Evolutionary conservation across 2,329 filamentous ascomycete genomes (phyloP), one percentile per base, ranked within the genome.

Genomic region (Arachnopeziza araneosa): DNA sequence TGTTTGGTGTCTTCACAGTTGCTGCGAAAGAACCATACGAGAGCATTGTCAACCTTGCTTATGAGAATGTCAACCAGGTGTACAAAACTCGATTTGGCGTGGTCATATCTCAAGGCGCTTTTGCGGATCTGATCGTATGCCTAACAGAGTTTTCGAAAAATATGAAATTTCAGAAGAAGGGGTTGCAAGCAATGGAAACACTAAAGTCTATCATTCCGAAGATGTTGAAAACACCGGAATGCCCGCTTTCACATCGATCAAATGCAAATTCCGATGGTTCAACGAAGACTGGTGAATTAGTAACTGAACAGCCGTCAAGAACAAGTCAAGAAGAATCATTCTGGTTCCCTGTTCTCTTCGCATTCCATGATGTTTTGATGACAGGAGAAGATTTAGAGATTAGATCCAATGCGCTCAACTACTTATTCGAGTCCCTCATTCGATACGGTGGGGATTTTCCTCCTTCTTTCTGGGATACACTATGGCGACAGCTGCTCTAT

Each of bases 131-230:
- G 26, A 89, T 99, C 62, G 91, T 99, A 56, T 99, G 95, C 71
- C 78, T 99, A 64, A 99, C 96, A 0, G 92, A 98, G 73, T 99
- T 99, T 73, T 97, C 93, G 21, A 99, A 99, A 80, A 99, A 99
- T 73, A 88, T 92, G 75, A 93, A 88, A 70, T 99, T 99, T 77
- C 95, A 99, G 75, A 98, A 98, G 80, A 98, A 98, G 80, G 96
- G 93, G 21, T 75, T 99, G 57, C 92, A 96, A 71, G 93, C 95
- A 0, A 93, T 99, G 72, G 95, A 99, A 75, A 88, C 92, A 4
- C 78, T 99, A 49, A 98, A 97, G 74, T 92, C 91, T 0, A 91
- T 93, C 21, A 92, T 99, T 54, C 90, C 91, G 0, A 91, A 90
- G 71, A 97, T 99, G 93, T 82, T 99, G 50, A 90, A 90, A 72